A percentile compares a stretch with the other conserved stretches of the same genome.
These are phyloP conservation scores for Rutidosis leptorrhynchoides DNA, from an alignment of 129 eudicot genomes.

Conservation along the genomic window DNA sequence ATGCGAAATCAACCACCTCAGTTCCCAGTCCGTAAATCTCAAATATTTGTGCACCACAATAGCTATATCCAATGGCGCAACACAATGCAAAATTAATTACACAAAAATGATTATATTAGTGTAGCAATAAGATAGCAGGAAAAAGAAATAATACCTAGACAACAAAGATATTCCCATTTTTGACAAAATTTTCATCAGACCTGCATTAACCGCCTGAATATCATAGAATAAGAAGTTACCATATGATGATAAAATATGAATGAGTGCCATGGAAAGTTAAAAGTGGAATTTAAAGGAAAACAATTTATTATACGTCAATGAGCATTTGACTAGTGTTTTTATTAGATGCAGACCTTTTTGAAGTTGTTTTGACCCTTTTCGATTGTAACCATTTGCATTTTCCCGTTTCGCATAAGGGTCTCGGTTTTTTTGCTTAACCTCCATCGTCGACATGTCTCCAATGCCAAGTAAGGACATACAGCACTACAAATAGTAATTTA, in stretches of 20 bases:
- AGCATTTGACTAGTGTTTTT: background rate
- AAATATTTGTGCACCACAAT: constrained; percentile 99
- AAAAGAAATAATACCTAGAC: constrained; percentile 63
- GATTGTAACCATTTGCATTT: constrained; percentile 95
- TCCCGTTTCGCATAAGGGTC: constrained; percentile 93
- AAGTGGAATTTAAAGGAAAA: background rate
- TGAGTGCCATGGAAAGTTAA: background rate
- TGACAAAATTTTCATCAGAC: constrained; percentile 85
- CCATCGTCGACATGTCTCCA: constrained; percentile 99
- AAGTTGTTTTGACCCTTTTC: constrained; percentile 99
- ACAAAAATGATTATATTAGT: constrained; percentile 2
- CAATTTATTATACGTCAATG: background rate
- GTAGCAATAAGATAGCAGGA: constrained; percentile 22
- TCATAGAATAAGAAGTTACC: constrained; percentile 16
- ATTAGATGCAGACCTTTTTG: constrained; percentile 57
- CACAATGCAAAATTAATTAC: background rate
- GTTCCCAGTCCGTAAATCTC: constrained; percentile 94
- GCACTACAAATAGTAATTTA: constrained; percentile 53
- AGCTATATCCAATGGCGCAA: constrained; percentile 51
- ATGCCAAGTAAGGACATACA: constrained; percentile 92
- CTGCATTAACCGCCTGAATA: constrained; percentile 81
- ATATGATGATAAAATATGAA: constrained; percentile 3
- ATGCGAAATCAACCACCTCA: constrained; percentile 77
- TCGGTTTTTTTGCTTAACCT: constrained; percentile 92
- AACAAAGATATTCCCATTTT: constrained; percentile 98